A percentile compares a stretch with the other conserved stretches of the same genome.
These are phyloP conservation scores for Conticribra guillardii DNA, from an alignment of 108 stramenopile species.

Conservation along the genomic window DNA sequence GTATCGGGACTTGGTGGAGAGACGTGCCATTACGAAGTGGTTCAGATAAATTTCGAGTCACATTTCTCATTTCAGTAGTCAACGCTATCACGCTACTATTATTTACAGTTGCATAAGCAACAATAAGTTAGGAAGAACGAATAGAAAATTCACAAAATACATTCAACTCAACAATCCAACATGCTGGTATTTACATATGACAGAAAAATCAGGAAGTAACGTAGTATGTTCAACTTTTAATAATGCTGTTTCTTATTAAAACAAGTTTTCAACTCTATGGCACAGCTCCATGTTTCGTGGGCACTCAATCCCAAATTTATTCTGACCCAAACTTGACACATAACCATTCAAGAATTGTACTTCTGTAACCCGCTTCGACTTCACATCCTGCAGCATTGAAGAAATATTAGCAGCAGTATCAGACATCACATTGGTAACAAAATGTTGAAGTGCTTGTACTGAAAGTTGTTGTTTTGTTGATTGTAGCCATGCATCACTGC, in stretches of 20 bases:
- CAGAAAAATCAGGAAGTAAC: too few relatives aligned
- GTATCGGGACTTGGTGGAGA: constrained; percentile 14
- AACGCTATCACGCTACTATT: too few relatives aligned
- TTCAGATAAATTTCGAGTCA: not conserved
- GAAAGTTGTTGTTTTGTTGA: constrained; percentile 23
- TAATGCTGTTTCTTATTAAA: too few relatives aligned
- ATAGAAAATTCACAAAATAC: too few relatives aligned
- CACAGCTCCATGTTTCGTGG: constrained; percentile 57
- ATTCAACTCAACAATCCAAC: too few relatives aligned
- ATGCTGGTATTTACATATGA: too few relatives aligned
- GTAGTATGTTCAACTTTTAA: too few relatives aligned
- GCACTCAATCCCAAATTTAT: constrained; percentile 53
- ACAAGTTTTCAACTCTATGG: constrained; percentile 37
- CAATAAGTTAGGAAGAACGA: too few relatives aligned
- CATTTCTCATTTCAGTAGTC: too few relatives aligned
- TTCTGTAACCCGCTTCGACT: constrained; percentile 56
- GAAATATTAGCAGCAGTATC: constrained; percentile 75
- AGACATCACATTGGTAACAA: constrained; percentile 63
- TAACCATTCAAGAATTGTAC: constrained; percentile 83
- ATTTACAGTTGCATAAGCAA: too few relatives aligned
- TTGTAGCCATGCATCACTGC: not conserved
- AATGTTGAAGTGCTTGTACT: constrained; percentile 27
- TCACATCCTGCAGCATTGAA: constrained; percentile 80
- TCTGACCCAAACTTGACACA: constrained; percentile 58
- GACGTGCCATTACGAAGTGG: not conserved